These are phyloP conservation scores for Hypoxylon trugodes DNA, from an alignment of 495 filamentous ascomycete genomes.

Conservation along the genomic window DNA sequence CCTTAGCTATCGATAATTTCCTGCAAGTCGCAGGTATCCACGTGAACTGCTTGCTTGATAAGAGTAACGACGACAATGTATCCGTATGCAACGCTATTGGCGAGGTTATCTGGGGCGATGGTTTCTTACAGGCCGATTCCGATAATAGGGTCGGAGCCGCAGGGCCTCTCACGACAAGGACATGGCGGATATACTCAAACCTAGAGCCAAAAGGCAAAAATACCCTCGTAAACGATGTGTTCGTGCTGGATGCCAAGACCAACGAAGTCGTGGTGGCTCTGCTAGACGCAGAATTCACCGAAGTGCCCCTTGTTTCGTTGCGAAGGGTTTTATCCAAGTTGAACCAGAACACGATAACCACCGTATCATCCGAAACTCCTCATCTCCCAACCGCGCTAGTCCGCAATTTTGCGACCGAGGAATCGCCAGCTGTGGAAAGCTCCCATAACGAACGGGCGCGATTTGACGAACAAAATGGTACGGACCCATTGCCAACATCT, in stretches of 20 bases:
- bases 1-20: conserved; percentile 48
- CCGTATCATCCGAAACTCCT: neutral
- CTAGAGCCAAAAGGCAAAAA: conserved; percentile 29
- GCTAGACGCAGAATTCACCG: conserved; percentile 45
- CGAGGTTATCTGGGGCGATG: conserved; percentile 23
- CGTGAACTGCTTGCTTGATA: conserved; percentile 44
- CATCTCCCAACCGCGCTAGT: neutral
- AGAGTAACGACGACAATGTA: conserved; percentile 14
- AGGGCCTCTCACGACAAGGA: neutral
- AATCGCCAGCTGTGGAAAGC: neutral
- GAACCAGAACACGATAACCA: conserved; percentile 35
- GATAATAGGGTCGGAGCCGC: neutral
- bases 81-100: conserved; percentile 19
- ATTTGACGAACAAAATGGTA: neutral
- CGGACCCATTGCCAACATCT: neutral
- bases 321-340: conserved; percentile 43
- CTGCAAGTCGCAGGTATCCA: conserved; percentile 53
- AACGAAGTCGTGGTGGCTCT: conserved; percentile 36
- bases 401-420: neutral
- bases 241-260: conserved; percentile 39
- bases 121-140: conserved; percentile 6
- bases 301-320: conserved; percentile 37
- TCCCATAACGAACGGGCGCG: neutral
- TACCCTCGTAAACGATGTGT: conserved; percentile 47
- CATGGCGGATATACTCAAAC: conserved; percentile 41